These are phyloP conservation scores for Bifiguratus adelaidae DNA, from an alignment of 192 early-diverging fungal genomes.

Conservation along the genomic window DNA sequence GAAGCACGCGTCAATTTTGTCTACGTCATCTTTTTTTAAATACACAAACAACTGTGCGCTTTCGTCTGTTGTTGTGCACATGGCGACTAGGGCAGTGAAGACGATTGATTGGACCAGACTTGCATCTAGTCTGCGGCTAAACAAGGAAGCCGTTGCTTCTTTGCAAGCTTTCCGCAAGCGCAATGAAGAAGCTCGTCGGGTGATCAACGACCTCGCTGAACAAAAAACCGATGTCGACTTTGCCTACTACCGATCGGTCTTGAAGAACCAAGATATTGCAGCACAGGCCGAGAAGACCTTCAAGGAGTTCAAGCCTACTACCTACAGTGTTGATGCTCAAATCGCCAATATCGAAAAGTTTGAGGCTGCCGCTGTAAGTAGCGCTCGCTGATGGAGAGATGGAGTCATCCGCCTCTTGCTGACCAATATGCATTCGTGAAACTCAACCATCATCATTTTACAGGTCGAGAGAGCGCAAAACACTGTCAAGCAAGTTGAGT, in stretches of 20 bases:
- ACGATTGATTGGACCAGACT: constrained; percentile 85
- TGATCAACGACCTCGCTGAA: constrained; percentile 73
- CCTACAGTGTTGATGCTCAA: constrained; percentile 80
- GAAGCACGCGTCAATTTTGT: too few species aligned
- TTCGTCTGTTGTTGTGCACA: too few species aligned
- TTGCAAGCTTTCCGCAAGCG: constrained; percentile 89
- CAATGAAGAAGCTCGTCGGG: constrained; percentile 82
- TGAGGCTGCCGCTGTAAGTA: constrained; percentile 66
- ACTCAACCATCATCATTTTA: not conserved
- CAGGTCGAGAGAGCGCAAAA: constrained; percentile 75
- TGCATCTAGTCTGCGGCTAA: constrained; percentile 63
- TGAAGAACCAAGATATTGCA: constrained; percentile 88
- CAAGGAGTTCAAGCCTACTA: constrained; percentile 64
- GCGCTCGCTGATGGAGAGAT: not conserved
- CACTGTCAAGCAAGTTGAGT: constrained; percentile 76
- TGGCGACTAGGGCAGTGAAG: too few species aligned
- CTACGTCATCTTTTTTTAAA: too few species aligned
- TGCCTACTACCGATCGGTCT: constrained; percentile 70
- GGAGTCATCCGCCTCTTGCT: not conserved
- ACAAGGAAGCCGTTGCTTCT: constrained; percentile 80
- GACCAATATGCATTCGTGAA: not conserved
- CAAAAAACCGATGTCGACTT: constrained; percentile 79
- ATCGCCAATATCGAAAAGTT: constrained; percentile 66
- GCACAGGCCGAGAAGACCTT: constrained; percentile 84
- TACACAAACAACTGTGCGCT: too few species aligned